phyloP scores from a whole-genome alignment of 2,329 filamentous ascomycete genomes.

The Penicillium brevicompactum region DNA sequence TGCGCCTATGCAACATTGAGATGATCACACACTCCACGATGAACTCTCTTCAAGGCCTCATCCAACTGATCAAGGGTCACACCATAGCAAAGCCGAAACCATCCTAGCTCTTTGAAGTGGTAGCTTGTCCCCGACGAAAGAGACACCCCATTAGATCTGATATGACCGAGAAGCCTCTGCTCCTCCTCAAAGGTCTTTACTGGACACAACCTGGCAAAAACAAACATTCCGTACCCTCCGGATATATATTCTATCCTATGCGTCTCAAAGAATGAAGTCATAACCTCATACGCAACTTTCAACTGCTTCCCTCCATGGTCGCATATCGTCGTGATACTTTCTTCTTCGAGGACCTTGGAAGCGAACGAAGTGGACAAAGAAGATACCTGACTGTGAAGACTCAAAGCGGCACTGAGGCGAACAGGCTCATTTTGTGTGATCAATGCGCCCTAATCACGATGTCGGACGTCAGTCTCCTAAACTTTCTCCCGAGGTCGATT shows the following conservation, averaged over 20 bases:
- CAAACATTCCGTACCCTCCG: neutral
- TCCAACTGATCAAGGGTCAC: neutral
- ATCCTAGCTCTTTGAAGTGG: neutral
- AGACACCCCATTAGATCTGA: neutral
- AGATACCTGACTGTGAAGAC: neutral
- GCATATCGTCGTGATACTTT: neutral
- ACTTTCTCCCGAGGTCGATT: neutral
- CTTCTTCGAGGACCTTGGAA: neutral
- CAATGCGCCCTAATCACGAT: neutral
- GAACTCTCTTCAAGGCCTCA: neutral
- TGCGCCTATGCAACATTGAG: neutral
- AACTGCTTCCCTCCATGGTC: neutral
- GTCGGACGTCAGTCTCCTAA: neutral
- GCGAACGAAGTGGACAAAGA: neutral
- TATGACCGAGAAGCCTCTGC: neutral
- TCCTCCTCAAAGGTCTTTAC: neutral
- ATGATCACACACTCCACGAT: neutral
- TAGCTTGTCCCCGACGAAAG: neutral
- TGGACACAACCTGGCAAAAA: neutral
- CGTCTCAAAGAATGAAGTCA: neutral
- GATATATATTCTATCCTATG: neutral
- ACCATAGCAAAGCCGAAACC: neutral
- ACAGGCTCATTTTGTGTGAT: neutral
- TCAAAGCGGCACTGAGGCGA: neutral
- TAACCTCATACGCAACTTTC: neutral